Evolutionary conservation across 768 basidiomycete genomes (phyloP), one percentile per base, ranked within the genome.

Genomic region (Amanita exitialis): DNA sequence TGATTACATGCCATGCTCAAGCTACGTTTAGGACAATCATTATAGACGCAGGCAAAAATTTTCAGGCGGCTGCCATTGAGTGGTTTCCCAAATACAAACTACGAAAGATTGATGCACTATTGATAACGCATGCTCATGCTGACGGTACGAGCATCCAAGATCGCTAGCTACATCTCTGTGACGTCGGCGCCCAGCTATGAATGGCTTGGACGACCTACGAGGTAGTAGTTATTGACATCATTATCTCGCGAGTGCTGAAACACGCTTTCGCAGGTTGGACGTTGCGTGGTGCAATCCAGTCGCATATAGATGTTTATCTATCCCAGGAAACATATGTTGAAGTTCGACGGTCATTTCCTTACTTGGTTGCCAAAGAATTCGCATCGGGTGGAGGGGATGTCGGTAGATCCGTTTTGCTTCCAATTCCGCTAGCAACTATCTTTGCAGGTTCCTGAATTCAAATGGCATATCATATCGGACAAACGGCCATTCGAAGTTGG

Each of bases 71-170:
- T 41, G 69, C 71, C 23, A 23, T 72, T 43, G 70, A 74, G 53
- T 73, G 69, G 70, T 74, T 73, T 54, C 88, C 89, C 1, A 80
- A 80, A 62, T 83, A 85, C 62, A 80, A 79, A 3, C 66, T 95
- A 38, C 72, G 90, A 51, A 60, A 58, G 49, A 73, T 74, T 51
- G 72, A 74, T 57, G 72, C 70, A 32, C 57, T 95, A 8, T 69
- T 96, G 13, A 79, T 95, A 37, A 93, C 90, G 0, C 91, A 94
- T 65, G 82, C 88, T 6, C 92, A 94, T 67, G 86, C 89, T 34
- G 89, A 90, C 66, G 87, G 73, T 74, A 54, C 36, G 67, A 48
- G 25, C 16, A 18, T 42, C 48, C 12, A 25, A 28, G n/a, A 23
- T 27, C 18, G 5, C 16, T 45, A 53, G 15, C 12, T 54, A 43